phyloP scores from a whole-genome alignment of 2,329 filamentous ascomycete species.

The Mycogone perniciosa region DNA sequence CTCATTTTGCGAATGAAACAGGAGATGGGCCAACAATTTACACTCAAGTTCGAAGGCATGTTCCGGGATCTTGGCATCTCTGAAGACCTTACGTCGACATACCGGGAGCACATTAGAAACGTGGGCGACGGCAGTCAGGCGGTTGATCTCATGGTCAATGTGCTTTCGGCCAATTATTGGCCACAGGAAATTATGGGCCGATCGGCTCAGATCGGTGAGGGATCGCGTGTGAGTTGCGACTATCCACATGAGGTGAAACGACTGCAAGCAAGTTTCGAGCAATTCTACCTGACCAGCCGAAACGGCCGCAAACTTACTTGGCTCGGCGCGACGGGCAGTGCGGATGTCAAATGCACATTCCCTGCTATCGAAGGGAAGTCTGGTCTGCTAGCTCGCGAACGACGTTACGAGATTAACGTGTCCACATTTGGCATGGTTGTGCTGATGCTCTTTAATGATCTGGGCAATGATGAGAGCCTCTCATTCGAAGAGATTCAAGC shows the following conservation, averaged over 20 bases:
- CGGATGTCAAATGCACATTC: conserved; percentile 78
- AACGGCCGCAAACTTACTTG: conserved; percentile 86
- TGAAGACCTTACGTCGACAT: conserved; percentile 71
- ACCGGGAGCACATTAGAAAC: conserved; percentile 59
- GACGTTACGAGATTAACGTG: conserved; percentile 84
- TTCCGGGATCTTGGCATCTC: conserved; percentile 94
- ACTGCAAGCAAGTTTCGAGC: conserved; percentile 77
- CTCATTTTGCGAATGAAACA: conserved; percentile 98
- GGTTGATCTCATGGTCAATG: conserved; percentile 74
- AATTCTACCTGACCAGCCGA: conserved; percentile 81
- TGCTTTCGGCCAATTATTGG: conserved; percentile 93
- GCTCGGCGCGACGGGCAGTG: conserved; percentile 65
- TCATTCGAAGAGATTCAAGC: conserved; percentile 74
- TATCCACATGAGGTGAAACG: conserved; percentile 69
- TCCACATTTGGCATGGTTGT: conserved; percentile 91
- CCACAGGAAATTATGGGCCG: conserved; percentile 80
- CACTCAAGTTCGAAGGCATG: conserved; percentile 90
- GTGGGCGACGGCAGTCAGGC: conserved; percentile 42
- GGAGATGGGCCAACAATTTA: conserved; percentile 91
- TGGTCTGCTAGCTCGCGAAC: conserved; percentile 52
- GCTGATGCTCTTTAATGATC: conserved; percentile 80
- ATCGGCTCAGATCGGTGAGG: conserved; percentile 44
- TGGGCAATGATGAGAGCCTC: conserved; percentile 46
- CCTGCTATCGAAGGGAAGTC: conserved; percentile 66
- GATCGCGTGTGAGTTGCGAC: conserved; percentile 46